These are phyloP conservation scores for Mycosphaerelloides madeirae DNA, from an alignment of 2,329 filamentous ascomycete genomes.

Conservation along the genomic window DNA sequence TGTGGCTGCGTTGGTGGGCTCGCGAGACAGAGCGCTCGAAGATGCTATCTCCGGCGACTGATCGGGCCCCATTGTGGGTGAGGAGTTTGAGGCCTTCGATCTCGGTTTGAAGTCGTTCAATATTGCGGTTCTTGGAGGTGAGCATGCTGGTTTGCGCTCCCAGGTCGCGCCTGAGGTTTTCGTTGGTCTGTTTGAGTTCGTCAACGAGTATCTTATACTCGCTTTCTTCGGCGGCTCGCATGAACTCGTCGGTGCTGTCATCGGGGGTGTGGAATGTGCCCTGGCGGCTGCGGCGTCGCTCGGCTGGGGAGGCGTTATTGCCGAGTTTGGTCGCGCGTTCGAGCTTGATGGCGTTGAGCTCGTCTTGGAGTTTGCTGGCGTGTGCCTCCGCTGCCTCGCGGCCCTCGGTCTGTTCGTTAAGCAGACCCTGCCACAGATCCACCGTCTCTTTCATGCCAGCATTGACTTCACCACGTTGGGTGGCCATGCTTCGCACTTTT, in stretches of 20 bases:
- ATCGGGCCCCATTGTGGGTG: constrained; percentile 63
- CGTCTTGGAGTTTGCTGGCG: constrained; percentile 75
- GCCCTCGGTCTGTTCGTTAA: constrained; percentile 84
- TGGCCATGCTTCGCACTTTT: constrained; percentile 60
- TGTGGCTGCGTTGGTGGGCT: constrained; percentile 65
- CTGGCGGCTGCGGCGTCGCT: constrained; percentile 29
- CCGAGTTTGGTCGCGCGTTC: constrained; percentile 42
- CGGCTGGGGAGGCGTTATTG: constrained; percentile 35
- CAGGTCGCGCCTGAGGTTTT: constrained; percentile 86
- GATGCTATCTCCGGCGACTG: constrained; percentile 75
- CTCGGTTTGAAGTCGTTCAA: constrained; percentile 90
- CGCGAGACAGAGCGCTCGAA: constrained; percentile 91
- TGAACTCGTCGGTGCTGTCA: constrained; percentile 29
- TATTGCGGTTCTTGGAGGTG: constrained; percentile 90
- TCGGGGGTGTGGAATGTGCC: constrained; percentile 26
- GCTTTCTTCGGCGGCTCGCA: constrained; percentile 29
- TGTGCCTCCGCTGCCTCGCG: constrained; percentile 90
- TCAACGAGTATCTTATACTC: constrained; percentile 18
- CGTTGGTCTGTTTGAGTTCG: constrained; percentile 66
- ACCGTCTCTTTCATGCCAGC: constrained; percentile 42
- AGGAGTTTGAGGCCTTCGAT: constrained; percentile 94
- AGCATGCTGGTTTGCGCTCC: constrained; percentile 97
- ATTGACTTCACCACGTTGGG: constrained; percentile 27
- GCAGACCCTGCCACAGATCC: constrained; percentile 91
- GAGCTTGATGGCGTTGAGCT: constrained; percentile 54